These are phyloP conservation scores for Sordariomycetes sp. DNA, from an alignment of 2,329 filamentous ascomycete genomes.

Conservation along the genomic window DNA sequence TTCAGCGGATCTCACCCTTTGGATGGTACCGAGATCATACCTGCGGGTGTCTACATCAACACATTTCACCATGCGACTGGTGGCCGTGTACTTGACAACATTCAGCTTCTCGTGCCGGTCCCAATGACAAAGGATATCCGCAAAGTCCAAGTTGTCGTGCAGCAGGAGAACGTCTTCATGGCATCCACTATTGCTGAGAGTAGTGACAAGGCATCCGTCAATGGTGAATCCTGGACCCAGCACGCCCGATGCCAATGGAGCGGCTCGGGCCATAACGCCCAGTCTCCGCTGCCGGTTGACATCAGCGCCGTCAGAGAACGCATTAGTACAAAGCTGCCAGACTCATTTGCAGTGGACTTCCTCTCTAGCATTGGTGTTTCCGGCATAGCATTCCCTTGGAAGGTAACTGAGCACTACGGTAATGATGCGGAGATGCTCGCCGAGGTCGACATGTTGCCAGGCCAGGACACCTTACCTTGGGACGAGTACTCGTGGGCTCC, in stretches of 20 bases:
- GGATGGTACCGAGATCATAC: constrained; percentile 7
- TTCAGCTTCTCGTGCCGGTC: constrained; percentile 4
- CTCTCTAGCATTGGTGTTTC: constrained; percentile 5
- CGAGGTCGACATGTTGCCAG: constrained; percentile 2
- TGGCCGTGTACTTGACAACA: constrained; percentile 1
- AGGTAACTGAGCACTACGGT: constrained; percentile 5
- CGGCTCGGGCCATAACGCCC: not conserved
- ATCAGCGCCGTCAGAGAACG: constrained; percentile 3
- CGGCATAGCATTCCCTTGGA: constrained; percentile 6
- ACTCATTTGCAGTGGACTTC: constrained; percentile 5
- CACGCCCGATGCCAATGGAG: not conserved
- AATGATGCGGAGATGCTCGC: constrained; percentile 7
- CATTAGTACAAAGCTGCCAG: constrained; percentile 3
- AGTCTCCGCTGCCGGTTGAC: not conserved
- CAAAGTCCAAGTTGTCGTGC: constrained; percentile 2
- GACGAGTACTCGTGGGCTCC: constrained; percentile 4
- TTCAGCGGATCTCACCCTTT: constrained; percentile 6
- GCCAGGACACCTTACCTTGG: not conserved
- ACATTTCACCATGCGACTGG: constrained; percentile 5
- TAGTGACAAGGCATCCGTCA: not conserved
- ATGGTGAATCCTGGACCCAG: not conserved
- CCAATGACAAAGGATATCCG: constrained; percentile 2
- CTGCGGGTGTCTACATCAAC: constrained; percentile 5
- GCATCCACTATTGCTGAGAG: not conserved
- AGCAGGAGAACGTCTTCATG: not conserved